These are phyloP conservation scores for Plasmodium vinckei DNA, from an alignment of 169 alveolate genomes.

Conservation along the genomic window DNA sequence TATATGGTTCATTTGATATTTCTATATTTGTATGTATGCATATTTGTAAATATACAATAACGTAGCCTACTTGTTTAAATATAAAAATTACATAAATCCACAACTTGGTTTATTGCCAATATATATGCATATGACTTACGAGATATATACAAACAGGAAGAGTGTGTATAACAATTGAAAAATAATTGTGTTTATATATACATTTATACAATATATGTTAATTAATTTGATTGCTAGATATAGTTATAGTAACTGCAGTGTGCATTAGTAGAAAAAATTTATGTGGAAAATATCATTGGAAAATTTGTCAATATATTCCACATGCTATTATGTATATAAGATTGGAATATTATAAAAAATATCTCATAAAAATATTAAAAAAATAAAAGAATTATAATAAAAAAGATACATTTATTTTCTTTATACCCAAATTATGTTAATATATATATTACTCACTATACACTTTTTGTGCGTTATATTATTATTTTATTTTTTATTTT, in stretches of 20 bases:
- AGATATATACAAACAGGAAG: not conserved
- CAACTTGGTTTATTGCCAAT: not conserved
- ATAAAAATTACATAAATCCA: not conserved
- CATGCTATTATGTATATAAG: not conserved
- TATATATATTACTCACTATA: not conserved
- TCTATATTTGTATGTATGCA: not conserved
- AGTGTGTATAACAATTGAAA: not conserved
- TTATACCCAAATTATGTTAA: not conserved
- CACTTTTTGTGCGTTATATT: too few species aligned
- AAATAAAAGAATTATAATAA: slow-evolving; percentile 7
- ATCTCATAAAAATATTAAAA: not conserved
- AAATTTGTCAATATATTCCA: not conserved
- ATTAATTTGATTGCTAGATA: not conserved
- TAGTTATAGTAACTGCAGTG: not conserved
- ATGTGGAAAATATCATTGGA: not conserved
- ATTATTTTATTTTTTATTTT: slow-evolving; percentile 2
- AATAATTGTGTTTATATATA: not conserved
- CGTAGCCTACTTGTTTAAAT: not conserved
- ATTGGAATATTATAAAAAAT: not conserved
- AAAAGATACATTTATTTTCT: slow-evolving; percentile 16
- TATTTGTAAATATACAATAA: not conserved
- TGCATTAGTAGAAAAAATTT: too few species aligned
- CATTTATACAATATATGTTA: slow-evolving; percentile 1
- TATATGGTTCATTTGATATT: not conserved
- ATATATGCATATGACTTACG: not conserved